Conservation (phyloP, 2,329 filamentous ascomycete species). For the Botryosphaeria agaves region DNA sequence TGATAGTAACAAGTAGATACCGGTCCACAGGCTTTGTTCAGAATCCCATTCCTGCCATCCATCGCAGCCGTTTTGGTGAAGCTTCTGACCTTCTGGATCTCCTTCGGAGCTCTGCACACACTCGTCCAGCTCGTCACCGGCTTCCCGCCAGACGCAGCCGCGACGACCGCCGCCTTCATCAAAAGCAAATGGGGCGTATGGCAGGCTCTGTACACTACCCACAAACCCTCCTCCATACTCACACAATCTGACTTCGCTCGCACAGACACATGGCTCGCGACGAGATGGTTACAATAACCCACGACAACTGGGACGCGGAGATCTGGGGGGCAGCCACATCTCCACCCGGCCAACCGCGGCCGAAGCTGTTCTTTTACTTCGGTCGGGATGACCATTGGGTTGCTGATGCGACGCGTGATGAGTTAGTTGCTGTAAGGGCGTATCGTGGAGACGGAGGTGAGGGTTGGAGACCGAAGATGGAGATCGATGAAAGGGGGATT, state of each 20-base stretch:
- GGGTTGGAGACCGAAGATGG: constrained; percentile 31
- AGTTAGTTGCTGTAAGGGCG: constrained; percentile 30
- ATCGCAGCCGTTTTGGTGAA: constrained; percentile 16
- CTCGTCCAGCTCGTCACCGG: constrained; percentile 26
- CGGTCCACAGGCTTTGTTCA: not conserved
- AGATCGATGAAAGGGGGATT: constrained; percentile 35
- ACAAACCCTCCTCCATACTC: too few relatives aligned
- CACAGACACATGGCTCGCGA: constrained; percentile 35
- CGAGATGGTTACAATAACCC: constrained; percentile 38
- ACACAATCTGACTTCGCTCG: not conserved
- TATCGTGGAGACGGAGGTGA: constrained; percentile 9
- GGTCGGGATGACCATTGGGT: constrained; percentile 45
- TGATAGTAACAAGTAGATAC: not conserved
- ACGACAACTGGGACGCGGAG: constrained; percentile 39
- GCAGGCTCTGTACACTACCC: constrained; percentile 31
- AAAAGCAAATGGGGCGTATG: constrained; percentile 29
- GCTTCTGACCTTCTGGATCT: constrained; percentile 24
- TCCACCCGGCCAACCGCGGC: constrained; percentile 15
- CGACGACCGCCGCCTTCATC: constrained; percentile 33
- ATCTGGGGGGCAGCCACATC: constrained; percentile 35
- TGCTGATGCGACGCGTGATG: constrained; percentile 37
- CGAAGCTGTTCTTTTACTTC: constrained; percentile 40
- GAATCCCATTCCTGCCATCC: not conserved
- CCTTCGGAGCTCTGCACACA: constrained; percentile 18
- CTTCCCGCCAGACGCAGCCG: constrained; percentile 24